phyloP scores from a whole-genome alignment of 2,329 filamentous ascomycete genomes.

The Penicillium hesseltinei region DNA sequence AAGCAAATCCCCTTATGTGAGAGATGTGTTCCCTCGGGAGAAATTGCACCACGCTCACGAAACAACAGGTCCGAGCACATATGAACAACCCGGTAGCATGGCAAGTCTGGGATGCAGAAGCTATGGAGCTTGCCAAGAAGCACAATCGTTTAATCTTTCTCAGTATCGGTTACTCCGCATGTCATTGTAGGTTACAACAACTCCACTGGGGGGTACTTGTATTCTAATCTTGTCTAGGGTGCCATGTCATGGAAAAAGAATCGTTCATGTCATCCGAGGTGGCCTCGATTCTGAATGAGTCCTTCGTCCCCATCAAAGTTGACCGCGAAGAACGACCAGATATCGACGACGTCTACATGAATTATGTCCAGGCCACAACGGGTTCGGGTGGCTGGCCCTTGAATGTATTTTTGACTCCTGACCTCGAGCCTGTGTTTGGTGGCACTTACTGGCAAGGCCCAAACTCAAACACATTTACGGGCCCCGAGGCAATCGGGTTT shows the following conservation, averaged over 20 bases:
- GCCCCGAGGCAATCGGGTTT: slow-evolving; percentile 70
- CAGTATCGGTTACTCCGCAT: slow-evolving; percentile 92
- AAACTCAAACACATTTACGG: slow-evolving; percentile 51
- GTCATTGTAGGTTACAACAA: slow-evolving; percentile 69
- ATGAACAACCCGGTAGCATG: slow-evolving; percentile 81
- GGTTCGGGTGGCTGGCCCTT: slow-evolving; percentile 90
- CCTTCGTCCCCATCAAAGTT: slow-evolving; percentile 87
- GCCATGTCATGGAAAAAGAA: slow-evolving; percentile 88
- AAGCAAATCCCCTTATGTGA: slow-evolving; percentile 66
- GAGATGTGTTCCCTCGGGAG: slow-evolving; percentile 17
- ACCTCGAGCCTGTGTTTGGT: slow-evolving; percentile 90
- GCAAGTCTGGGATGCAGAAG: slow-evolving; percentile 81
- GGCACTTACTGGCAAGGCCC: slow-evolving; percentile 95
- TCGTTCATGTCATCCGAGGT: slow-evolving; percentile 83
- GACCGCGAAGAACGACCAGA: slow-evolving; percentile 93
- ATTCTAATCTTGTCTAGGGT: slow-evolving; percentile 53
- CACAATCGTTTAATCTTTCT: slow-evolving; percentile 89
- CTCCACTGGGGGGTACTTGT: not conserved
- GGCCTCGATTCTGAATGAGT: slow-evolving; percentile 76
- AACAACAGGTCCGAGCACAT: slow-evolving; percentile 63
- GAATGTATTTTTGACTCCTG: slow-evolving; percentile 93
- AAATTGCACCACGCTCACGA: slow-evolving; percentile 16
- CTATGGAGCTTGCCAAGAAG: slow-evolving; percentile 71
- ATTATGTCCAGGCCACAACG: slow-evolving; percentile 92
- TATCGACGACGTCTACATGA: slow-evolving; percentile 96